phyloP scores from a whole-genome alignment of 2,329 filamentous ascomycete species.

The Myriosclerotinia duriaeana region DNA sequence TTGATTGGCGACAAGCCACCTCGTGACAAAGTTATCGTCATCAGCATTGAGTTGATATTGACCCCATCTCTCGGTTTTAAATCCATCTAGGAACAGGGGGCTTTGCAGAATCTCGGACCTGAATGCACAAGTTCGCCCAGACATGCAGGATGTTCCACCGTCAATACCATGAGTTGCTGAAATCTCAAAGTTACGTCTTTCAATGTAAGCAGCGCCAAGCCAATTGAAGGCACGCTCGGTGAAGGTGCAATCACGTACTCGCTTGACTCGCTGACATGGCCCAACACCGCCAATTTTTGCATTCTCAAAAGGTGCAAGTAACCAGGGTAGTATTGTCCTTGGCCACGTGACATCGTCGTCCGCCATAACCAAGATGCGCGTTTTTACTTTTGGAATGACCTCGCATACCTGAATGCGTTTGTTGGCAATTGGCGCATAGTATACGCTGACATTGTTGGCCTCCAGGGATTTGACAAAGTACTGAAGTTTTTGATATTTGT shows the following conservation, averaged over 20 bases:
- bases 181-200: slow-evolving; percentile 94
- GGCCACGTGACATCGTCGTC: slow-evolving; percentile 97
- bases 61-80: slow-evolving; percentile 88
- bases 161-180: slow-evolving; percentile 94
- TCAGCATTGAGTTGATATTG: slow-evolving; percentile 91
- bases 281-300: slow-evolving; percentile 82
- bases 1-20: slow-evolving; percentile 87
- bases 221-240: slow-evolving; percentile 76
- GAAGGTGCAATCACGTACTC: slow-evolving; percentile 58
- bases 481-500: slow-evolving; percentile 69
- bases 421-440: slow-evolving; percentile 82
- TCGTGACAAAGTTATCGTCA: slow-evolving; percentile 97
- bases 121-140: slow-evolving; percentile 89
- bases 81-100: slow-evolving; percentile 80
- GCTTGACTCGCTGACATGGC: slow-evolving; percentile 81
- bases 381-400: slow-evolving; percentile 81
- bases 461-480: slow-evolving; percentile 62
- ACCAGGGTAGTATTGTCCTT: slow-evolving; percentile 80
- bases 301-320: slow-evolving; percentile 89
- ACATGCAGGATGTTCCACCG: slow-evolving; percentile 95
- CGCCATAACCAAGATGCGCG: slow-evolving; percentile 84
- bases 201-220: slow-evolving; percentile 86
- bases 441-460: slow-evolving; percentile 65
- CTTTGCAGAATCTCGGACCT: slow-evolving; percentile 84
- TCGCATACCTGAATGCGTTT: slow-evolving; percentile 92